Percentiles rank a stretch among this genome's conserved stretches.
These are phyloP conservation scores for Ganoderma sp. DNA, from an alignment of 1,284 basidiomycete species.

Conservation along the genomic window DNA sequence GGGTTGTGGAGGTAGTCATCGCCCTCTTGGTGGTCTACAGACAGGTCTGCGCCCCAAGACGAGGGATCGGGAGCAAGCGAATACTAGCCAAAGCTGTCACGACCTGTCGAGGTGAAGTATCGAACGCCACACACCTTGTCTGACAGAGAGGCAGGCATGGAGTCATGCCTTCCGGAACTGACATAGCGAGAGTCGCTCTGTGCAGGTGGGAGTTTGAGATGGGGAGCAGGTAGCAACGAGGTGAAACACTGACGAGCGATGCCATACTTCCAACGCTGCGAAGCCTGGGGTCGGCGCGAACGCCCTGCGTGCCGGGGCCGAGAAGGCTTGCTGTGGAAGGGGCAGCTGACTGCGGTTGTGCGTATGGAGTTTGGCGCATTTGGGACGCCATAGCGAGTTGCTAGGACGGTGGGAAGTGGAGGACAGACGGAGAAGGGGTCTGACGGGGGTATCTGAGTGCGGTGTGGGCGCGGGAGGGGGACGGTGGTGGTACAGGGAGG, in stretches of 20 bases:
- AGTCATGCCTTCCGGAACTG: conserved; percentile 33
- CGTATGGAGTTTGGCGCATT: conserved; percentile 35
- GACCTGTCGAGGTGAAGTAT: background rate
- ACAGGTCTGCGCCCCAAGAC: conserved; percentile 72
- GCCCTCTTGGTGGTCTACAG: conserved; percentile 59
- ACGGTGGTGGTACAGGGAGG: conserved; percentile 18
- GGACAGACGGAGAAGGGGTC: background rate
- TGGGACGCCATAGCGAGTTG: conserved; percentile 35
- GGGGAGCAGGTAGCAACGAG: conserved; percentile 11
- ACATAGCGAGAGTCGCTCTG: conserved; percentile 55
- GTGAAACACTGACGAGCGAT: conserved; percentile 48
- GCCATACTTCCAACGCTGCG: conserved; percentile 46
- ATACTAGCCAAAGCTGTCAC: conserved; percentile 52
- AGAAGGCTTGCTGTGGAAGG: conserved; percentile 65
- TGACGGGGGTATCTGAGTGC: conserved; percentile 20
- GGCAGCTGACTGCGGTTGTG: conserved; percentile 37
- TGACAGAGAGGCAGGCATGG: conserved; percentile 42
- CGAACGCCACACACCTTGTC: conserved; percentile 42
- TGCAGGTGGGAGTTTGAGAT: conserved; percentile 18
- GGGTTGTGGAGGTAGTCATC: conserved; percentile 81
- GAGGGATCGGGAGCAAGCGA: conserved; percentile 76
- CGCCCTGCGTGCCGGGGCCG: conserved; percentile 50
- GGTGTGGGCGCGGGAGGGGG: conserved; percentile 14
- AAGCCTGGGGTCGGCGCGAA: conserved; percentile 49
- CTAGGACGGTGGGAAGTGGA: conserved; percentile 4